phyloP scores from a whole-genome alignment of 768 basidiomycete species.

The Lactarius hatsudake region DNA sequence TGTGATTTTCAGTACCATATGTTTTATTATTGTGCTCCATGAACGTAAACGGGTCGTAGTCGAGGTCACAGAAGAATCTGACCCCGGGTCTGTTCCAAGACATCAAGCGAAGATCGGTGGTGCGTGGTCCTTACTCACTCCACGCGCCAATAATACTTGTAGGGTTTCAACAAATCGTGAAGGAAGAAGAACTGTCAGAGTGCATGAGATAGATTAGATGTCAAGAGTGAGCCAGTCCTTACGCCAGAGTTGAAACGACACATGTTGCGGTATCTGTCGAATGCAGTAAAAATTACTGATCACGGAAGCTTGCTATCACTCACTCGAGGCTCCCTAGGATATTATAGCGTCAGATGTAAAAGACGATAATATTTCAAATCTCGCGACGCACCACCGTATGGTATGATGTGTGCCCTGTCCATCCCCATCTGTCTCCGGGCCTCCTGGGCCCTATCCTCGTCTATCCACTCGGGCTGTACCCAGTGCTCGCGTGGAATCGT shows the following conservation, averaged over 20 bases:
- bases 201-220: not conserved
- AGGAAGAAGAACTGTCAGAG: constrained; percentile 69
- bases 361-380: not conserved
- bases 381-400: constrained; percentile 11
- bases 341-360: not conserved
- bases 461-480: constrained; percentile 50
- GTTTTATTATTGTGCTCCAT: constrained; percentile 80
- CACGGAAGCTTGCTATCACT: not conserved
- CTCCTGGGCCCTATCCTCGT: constrained; percentile 44
- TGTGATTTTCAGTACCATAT: constrained; percentile 51
- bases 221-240: constrained; percentile 19
- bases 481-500: constrained; percentile 47
- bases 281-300: not conserved
- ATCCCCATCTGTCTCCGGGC: constrained; percentile 42
- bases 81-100: constrained; percentile 57
- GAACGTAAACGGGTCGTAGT: constrained; percentile 61
- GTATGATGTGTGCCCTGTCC: constrained; percentile 16
- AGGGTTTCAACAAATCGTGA: constrained; percentile 71
- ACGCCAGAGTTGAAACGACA: constrained; percentile 51
- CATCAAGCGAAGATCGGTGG: not conserved
- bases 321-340: constrained; percentile 18
- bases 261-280: constrained; percentile 45
- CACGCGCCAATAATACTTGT: constrained; percentile 87
- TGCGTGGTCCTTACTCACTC: constrained; percentile 52
- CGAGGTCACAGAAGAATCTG: constrained; percentile 76